Evolutionary conservation across 2,329 filamentous ascomycete species (phyloP).

Genomic region (Helotiales sp.): DNA sequence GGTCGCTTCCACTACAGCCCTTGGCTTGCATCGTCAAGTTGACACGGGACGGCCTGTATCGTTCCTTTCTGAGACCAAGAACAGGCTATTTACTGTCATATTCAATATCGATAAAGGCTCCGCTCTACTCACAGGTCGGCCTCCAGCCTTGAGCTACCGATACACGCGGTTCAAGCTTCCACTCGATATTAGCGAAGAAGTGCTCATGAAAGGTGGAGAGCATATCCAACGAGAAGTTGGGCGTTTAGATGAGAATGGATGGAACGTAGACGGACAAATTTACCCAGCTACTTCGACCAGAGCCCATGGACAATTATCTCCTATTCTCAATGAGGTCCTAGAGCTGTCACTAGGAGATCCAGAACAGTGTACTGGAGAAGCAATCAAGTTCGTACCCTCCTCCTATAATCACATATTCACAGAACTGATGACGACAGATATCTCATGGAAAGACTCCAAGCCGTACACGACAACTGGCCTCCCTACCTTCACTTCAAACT

Average conservation of each 20-base stretch:
- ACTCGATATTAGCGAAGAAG: slow-evolving; percentile 53
- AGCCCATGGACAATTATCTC: slow-evolving; percentile 47
- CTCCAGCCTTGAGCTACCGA: slow-evolving; percentile 51
- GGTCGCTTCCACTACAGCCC: slow-evolving; percentile 34
- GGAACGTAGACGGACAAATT: slow-evolving; percentile 48
- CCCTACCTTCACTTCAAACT: slow-evolving; percentile 39
- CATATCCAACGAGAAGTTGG: slow-evolving; percentile 41
- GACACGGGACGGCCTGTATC: slow-evolving; percentile 24
- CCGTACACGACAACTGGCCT: slow-evolving; percentile 39
- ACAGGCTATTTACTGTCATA: slow-evolving; percentile 38
- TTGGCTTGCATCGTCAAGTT: slow-evolving; percentile 31
- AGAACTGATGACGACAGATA: slow-evolving; percentile 14
- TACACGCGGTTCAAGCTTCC: slow-evolving; percentile 55
- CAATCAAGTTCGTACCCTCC: slow-evolving; percentile 22
- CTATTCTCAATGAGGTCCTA: slow-evolving; percentile 58
- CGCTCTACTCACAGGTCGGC: slow-evolving; percentile 54
- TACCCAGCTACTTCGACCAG: slow-evolving; percentile 46
- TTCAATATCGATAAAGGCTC: slow-evolving; percentile 50
- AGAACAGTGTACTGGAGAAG: slow-evolving; percentile 21
- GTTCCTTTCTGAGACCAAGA: slow-evolving; percentile 38
- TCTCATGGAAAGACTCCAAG: slow-evolving; percentile 29
- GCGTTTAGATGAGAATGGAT: slow-evolving; percentile 49
- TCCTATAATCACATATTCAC: background rate
- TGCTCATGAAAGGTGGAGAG: slow-evolving; percentile 44
- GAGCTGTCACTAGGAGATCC: slow-evolving; percentile 47